Percentiles rank a stretch among this genome's conserved stretches.
phyloP scores from a whole-genome alignment of 1,139 yeast genomes.

The Candida sojae region DNA sequence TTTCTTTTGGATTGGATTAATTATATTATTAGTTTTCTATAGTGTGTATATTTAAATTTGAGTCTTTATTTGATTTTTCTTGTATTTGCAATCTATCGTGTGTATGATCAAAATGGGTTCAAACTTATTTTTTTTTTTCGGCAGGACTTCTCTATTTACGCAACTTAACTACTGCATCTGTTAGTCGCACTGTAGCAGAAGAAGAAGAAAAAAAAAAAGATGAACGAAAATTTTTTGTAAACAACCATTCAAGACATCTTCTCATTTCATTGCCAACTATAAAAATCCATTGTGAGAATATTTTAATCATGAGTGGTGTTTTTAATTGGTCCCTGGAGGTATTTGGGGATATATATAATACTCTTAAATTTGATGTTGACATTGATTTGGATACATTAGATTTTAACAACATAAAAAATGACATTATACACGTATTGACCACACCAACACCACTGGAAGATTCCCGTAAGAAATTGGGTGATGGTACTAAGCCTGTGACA shows the following conservation, averaged over 20 bases:
- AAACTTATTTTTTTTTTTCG: neutral
- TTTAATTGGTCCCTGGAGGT: slow-evolving; percentile 36
- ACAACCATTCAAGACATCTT: neutral
- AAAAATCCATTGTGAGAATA: neutral
- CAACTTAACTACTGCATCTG: neutral
- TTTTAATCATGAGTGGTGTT: slow-evolving; percentile 4
- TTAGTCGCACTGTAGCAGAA: neutral
- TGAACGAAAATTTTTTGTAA: slow-evolving; percentile 2
- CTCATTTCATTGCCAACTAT: neutral
- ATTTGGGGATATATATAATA: slow-evolving; percentile 38
- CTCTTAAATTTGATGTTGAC: slow-evolving; percentile 29
- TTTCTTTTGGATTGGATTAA: neutral
- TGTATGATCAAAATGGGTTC: neutral
- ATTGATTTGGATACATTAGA: slow-evolving; percentile 25
- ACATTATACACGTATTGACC: slow-evolving; percentile 48
- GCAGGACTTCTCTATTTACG: neutral
- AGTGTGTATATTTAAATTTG: neutral
- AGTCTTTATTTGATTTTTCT: neutral
- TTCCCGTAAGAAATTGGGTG: slow-evolving; percentile 51
- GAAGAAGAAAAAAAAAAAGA: neutral
- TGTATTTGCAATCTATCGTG: neutral
- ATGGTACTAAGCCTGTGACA: slow-evolving; percentile 52
- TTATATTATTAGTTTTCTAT: neutral
- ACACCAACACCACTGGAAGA: slow-evolving; percentile 55
- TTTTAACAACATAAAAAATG: slow-evolving; percentile 37